These are phyloP conservation scores for Nymphaea thermarum DNA, from an alignment of 164 flowering plant genomes.

Conservation along the genomic window DNA sequence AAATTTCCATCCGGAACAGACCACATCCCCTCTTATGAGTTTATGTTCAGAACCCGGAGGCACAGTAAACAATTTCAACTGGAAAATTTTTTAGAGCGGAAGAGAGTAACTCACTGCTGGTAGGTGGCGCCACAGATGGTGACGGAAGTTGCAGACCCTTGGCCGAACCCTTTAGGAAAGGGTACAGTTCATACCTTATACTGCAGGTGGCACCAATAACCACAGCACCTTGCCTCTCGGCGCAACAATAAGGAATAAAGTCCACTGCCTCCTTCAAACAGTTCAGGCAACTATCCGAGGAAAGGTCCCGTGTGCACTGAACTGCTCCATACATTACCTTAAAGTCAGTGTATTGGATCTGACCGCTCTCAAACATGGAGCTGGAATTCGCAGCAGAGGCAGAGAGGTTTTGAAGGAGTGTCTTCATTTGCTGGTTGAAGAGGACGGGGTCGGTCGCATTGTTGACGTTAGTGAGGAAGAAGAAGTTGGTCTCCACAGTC, in stretches of 20 bases:
- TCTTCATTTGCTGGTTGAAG: background rate
- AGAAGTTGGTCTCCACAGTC: background rate
- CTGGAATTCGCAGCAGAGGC: background rate
- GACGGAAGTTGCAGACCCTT: background rate
- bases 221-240: constrained; percentile 10
- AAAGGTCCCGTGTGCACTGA: constrained; percentile 33
- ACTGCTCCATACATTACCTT: constrained; percentile 7
- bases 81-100: background rate
- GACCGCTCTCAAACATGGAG: constrained; percentile 3
- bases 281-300: constrained; percentile 7
- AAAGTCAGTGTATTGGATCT: background rate
- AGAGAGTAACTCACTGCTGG: background rate
- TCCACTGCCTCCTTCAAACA: constrained; percentile 13
- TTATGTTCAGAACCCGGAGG: no score
- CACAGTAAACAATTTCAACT: no score
- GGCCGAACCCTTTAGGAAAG: background rate
- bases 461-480: background rate
- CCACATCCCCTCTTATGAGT: no score
- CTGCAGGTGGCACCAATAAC: constrained; percentile 15
- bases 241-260: constrained; percentile 4
- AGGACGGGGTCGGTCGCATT: background rate
- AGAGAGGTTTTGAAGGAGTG: background rate
- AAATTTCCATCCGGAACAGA: no score
- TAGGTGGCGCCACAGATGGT: background rate
- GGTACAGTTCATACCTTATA: constrained; percentile 12